Evolutionary conservation across 2,329 filamentous ascomycete species (phyloP).

Genomic region (Colletotrichum caudatum): DNA sequence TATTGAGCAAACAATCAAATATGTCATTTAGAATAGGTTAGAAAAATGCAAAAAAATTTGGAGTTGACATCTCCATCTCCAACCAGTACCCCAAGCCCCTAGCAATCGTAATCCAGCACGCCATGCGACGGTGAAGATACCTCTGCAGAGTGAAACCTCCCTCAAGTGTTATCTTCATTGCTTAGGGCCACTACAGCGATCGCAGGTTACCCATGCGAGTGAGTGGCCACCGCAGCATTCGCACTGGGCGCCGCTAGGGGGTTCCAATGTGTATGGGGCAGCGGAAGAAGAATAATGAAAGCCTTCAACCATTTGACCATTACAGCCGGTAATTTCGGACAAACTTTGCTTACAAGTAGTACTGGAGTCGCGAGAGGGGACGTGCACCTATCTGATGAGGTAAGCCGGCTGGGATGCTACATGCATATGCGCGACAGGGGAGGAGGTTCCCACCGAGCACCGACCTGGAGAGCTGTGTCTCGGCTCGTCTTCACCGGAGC

Average conservation of each 20-base stretch:
- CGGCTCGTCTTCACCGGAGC: neutral
- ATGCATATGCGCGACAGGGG: constrained; percentile 10
- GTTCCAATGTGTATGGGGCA: constrained; percentile 68
- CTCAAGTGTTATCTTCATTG: constrained; percentile 77
- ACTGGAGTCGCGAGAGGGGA: accelerated
- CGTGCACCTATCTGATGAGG: neutral
- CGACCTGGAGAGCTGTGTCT: neutral
- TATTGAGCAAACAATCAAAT: neutral
- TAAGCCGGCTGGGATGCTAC: neutral
- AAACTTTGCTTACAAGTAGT: neutral
- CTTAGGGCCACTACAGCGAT: constrained; percentile 73
- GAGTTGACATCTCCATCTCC: constrained; percentile 69
- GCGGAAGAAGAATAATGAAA: constrained; percentile 62
- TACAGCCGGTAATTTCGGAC: constrained; percentile 61
- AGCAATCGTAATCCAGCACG: constrained; percentile 75
- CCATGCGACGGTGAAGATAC: constrained; percentile 77
- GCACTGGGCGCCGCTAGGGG: constrained; percentile 72
- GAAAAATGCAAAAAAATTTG: constrained; percentile 53
- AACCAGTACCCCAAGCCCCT: constrained; percentile 67
- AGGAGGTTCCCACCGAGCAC: constrained; percentile 9
- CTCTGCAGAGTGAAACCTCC: constrained; percentile 81
- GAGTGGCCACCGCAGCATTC: constrained; percentile 75
- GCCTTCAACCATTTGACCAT: constrained; percentile 72
- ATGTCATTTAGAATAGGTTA: constrained; percentile 40
- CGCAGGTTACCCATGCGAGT: constrained; percentile 77